Base-by-base conservation (phyloP, 495 filamentous ascomycete genomes). In the Trypethelium eluteriae region DNA sequence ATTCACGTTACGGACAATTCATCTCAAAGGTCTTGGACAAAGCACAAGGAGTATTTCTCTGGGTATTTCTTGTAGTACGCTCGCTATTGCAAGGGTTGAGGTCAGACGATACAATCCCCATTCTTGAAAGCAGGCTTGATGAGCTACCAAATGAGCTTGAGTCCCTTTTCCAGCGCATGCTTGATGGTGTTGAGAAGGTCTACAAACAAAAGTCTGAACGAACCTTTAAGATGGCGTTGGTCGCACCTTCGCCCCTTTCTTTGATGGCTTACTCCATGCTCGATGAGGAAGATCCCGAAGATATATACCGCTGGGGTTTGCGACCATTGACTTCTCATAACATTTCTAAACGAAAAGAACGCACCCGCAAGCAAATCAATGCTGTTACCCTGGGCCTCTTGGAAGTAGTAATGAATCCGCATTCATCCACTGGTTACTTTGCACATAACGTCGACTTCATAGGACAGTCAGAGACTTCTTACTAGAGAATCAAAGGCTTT, bases 41-140 rank as follows among this genome's bases (percentile, higher is more conserved):
- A 62, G 68, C 74, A 12, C 61, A 75, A 14, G 74, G 74, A 7
- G 70, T 75, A 2, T 75, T 75, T 56, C 64, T 75, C 0, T 75
- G 72, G 73, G 73, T 75, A 2, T 70, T 64, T 56, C 70, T 75
- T 2, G 72, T 72, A 0, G 69, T 74, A 25, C 71, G 69, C 3
- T 72, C 70, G 2, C 64, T 75, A 1, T n/a, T 70, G 3, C 46
- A 66, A 63, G 71, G 71, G 1, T 34, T 75, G 0, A 12, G 2
- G 34, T 67, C 71, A 10, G 57, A 38, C 38, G 73, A 74, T 50
- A 62, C 59, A 39, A 39, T 70, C 1, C 38, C 53, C n/a, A 32
- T 61, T 35, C 53, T 74, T 12, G 66, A 64, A 35, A 63, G 39
- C 49, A 62, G 70, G 34, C 39, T 73, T 14, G 12, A 56, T 2